Evolutionary conservation across 495 filamentous ascomycete genomes (phyloP).

Genomic region (Neohortaea acidophila): DNA sequence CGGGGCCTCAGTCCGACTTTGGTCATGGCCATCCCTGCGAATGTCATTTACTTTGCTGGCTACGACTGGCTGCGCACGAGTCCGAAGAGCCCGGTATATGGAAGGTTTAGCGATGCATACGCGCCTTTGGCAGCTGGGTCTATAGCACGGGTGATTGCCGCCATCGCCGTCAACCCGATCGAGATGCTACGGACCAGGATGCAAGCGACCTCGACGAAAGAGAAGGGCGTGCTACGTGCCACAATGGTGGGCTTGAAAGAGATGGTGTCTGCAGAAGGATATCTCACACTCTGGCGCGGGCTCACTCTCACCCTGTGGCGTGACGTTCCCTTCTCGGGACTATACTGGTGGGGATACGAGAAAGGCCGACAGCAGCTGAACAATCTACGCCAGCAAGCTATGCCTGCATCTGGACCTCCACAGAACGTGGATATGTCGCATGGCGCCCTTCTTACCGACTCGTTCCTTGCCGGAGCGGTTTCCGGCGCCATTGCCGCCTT

Average conservation of each 20-base stretch:
- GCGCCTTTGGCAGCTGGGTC: conserved; percentile 69
- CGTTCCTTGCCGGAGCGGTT: conserved; percentile 68
- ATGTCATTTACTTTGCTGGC: conserved; percentile 98
- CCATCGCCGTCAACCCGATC: conserved; percentile 70
- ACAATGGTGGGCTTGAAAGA: conserved; percentile 59
- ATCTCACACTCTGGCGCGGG: conserved; percentile 80
- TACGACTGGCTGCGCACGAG: conserved; percentile 84
- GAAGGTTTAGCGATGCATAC: conserved; percentile 44
- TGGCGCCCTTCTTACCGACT: conserved; percentile 62
- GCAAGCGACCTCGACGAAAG: conserved; percentile 48
- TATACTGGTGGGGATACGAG: conserved; percentile 99
- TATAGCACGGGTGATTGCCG: conserved; percentile 62
- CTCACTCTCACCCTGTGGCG: conserved; percentile 86
- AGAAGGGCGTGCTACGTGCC: conserved; percentile 49
- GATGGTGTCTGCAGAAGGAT: conserved; percentile 65
- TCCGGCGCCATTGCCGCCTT: conserved; percentile 76
- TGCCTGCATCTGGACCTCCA: conserved; percentile 2
- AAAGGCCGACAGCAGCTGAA: conserved; percentile 50
- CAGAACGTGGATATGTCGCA: conserved; percentile 30
- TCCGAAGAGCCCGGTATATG: conserved; percentile 49
- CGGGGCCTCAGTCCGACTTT: conserved; percentile 82
- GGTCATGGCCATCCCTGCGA: conserved; percentile 84
- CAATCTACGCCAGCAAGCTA: conserved; percentile 41
- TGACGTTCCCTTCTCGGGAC: conserved; percentile 88
- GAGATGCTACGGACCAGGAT: conserved; percentile 92